These are phyloP conservation scores for Mycena albidolilacea DNA, from an alignment of 768 basidiomycete species.

Conservation along the genomic window DNA sequence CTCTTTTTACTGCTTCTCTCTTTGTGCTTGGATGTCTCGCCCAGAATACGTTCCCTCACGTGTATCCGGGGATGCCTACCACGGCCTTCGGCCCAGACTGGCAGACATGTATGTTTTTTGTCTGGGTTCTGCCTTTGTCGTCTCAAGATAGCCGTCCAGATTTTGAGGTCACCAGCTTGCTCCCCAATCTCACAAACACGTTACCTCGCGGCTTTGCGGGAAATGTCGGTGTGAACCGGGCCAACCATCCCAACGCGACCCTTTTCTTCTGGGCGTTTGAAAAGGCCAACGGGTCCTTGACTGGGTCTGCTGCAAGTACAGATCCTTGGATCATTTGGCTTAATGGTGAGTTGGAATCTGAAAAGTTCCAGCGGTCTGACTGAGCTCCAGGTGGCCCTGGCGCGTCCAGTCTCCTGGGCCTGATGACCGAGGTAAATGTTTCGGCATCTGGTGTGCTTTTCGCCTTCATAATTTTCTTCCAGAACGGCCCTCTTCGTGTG, in stretches of 20 bases:
- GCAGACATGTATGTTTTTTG: constrained; percentile 67
- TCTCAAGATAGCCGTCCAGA: constrained; percentile 52
- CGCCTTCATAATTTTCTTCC: neutral
- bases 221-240: constrained; percentile 72
- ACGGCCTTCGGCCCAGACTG: constrained; percentile 68
- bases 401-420: constrained; percentile 75
- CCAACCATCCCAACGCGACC: constrained; percentile 73
- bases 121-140: neutral
- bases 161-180: constrained; percentile 67
- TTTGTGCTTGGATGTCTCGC: neutral
- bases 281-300: constrained; percentile 70
- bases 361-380: neutral
- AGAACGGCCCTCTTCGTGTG: constrained; percentile 82
- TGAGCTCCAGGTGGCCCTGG: constrained; percentile 63
- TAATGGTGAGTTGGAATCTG: constrained; percentile 67
- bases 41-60: constrained; percentile 58
- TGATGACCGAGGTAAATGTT: constrained; percentile 70
- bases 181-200: constrained; percentile 72
- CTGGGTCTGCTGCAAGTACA: constrained; percentile 45
- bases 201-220: constrained; percentile 70
- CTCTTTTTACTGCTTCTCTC: constrained; percentile 7
- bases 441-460: neutral
- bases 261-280: constrained; percentile 80
- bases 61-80: constrained; percentile 63
- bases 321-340: constrained; percentile 84